These are phyloP conservation scores for Syzygium malaccense DNA, from an alignment of 441 rosid species.

Conservation along the genomic window DNA sequence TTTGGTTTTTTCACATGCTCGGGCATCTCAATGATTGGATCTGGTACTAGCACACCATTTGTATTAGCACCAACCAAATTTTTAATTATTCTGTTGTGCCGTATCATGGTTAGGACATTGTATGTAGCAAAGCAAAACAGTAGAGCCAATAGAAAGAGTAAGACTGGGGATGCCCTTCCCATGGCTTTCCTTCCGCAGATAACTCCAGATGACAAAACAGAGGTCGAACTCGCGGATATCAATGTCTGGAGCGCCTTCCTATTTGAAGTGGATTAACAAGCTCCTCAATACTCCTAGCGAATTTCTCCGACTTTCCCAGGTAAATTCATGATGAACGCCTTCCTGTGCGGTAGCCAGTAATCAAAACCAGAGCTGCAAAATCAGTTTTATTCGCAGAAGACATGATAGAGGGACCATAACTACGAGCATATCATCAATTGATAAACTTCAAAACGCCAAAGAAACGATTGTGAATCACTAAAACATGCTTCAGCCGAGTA, in stretches of 20 bases:
- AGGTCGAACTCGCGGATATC: neutral
- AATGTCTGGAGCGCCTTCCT: neutral
- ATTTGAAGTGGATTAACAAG: neutral
- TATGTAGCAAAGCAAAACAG: constrained; percentile 64
- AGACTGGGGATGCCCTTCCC: constrained; percentile 42
- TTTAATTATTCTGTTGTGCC: constrained; percentile 36
- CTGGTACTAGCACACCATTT: constrained; percentile 26
- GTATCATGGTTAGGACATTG: constrained; percentile 47
- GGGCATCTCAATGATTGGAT: constrained; percentile 68
- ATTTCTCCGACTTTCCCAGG: neutral
- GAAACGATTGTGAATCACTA: neutral
- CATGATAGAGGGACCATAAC: neutral
- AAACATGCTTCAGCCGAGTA: neutral
- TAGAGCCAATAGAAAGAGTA: constrained; percentile 44
- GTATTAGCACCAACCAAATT: constrained; percentile 23
- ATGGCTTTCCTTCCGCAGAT: constrained; percentile 22
- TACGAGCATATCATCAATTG: neutral
- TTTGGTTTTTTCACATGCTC: constrained; percentile 24
- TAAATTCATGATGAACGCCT: neutral
- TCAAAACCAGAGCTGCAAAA: neutral
- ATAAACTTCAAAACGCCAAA: neutral
- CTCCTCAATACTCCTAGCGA: neutral
- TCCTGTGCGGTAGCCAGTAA: neutral
- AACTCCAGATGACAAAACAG: neutral
- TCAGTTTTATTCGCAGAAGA: neutral